A percentile compares a stretch with the other conserved stretches of the same genome.
phyloP scores from a whole-genome alignment of 805 yeast genomes.

The Myxozyma geophila region DNA sequence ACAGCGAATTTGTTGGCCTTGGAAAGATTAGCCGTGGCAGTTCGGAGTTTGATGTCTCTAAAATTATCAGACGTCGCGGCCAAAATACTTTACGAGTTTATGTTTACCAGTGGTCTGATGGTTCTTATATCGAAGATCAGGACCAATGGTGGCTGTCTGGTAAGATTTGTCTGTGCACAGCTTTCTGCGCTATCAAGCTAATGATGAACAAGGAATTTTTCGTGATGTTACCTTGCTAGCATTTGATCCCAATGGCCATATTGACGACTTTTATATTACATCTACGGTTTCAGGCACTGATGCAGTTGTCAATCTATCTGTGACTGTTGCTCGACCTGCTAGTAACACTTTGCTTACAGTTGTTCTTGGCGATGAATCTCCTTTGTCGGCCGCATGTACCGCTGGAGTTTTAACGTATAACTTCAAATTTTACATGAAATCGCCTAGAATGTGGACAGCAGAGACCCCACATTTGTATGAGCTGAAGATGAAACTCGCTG shows the following conservation, averaged over 20 bases:
- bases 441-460: conserved; percentile 47
- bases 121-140: conserved; percentile 49
- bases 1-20: conserved; percentile 45
- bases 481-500: conserved; percentile 37
- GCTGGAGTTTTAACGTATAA: conserved; percentile 18
- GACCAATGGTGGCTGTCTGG: conserved; percentile 52
- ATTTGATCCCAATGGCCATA: conserved; percentile 40
- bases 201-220: conserved; percentile 39
- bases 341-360: conserved; percentile 2
- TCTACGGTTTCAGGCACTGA: conserved; percentile 36
- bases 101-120: conserved; percentile 48
- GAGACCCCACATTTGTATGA: conserved; percentile 45
- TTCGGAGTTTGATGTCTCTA: conserved; percentile 44
- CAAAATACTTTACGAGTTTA: conserved; percentile 24
- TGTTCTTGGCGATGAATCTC: conserved; percentile 18
- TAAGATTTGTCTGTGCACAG: neutral
- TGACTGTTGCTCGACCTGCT: conserved; percentile 7
- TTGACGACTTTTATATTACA: conserved; percentile 43
- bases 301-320: conserved; percentile 1
- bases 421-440: conserved; percentile 47
- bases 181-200: neutral
- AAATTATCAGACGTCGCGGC: conserved; percentile 25
- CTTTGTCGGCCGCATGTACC: conserved; percentile 21
- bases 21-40: conserved; percentile 42
- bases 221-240: conserved; percentile 46